Percentiles rank a stretch among this genome's conserved stretches.
Evolutionary conservation across 805 yeast genomes (phyloP).

Genomic region (Suhomyces sp.): DNA sequence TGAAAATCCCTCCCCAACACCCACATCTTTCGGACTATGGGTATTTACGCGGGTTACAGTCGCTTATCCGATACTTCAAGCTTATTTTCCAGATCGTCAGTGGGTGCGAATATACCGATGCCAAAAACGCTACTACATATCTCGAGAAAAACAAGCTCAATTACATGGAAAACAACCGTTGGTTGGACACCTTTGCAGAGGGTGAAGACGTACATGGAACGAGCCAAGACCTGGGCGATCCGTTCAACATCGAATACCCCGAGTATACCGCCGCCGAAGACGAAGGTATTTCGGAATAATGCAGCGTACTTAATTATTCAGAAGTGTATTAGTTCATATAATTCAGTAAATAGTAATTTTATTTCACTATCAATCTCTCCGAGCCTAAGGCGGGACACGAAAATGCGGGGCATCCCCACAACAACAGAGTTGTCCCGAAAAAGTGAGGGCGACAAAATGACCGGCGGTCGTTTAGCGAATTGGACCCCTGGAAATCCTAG

Average conservation of each 20-base stretch:
- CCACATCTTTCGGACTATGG: slow-evolving; percentile 71
- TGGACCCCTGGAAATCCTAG: neutral
- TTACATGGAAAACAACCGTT: slow-evolving; percentile 20
- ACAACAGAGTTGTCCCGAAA: neutral
- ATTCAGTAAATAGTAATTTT: neutral
- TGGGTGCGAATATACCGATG: slow-evolving; percentile 32
- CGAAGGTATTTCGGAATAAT: slow-evolving; percentile 19
- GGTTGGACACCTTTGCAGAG: slow-evolving; percentile 35
- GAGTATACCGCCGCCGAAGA: slow-evolving; percentile 17
- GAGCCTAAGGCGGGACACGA: neutral
- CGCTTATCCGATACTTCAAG: slow-evolving; percentile 67
- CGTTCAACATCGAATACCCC: slow-evolving; percentile 20
- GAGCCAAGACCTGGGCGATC: slow-evolving; percentile 12
- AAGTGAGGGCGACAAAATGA: neutral
- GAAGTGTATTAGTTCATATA: neutral
- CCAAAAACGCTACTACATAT: slow-evolving; percentile 14
- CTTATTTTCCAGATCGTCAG: slow-evolving; percentile 56
- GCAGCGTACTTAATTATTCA: neutral
- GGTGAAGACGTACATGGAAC: slow-evolving; percentile 15
- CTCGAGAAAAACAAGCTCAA: slow-evolving; percentile 11
- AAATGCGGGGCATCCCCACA: neutral
- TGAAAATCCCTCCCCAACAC: slow-evolving; percentile 69
- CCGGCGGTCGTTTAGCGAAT: neutral
- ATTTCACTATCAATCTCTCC: neutral
- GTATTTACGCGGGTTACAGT: slow-evolving; percentile 73